Evolutionary conservation across 2,329 filamentous ascomycete species (phyloP).

Genomic region (Diaporthe amygdali): DNA sequence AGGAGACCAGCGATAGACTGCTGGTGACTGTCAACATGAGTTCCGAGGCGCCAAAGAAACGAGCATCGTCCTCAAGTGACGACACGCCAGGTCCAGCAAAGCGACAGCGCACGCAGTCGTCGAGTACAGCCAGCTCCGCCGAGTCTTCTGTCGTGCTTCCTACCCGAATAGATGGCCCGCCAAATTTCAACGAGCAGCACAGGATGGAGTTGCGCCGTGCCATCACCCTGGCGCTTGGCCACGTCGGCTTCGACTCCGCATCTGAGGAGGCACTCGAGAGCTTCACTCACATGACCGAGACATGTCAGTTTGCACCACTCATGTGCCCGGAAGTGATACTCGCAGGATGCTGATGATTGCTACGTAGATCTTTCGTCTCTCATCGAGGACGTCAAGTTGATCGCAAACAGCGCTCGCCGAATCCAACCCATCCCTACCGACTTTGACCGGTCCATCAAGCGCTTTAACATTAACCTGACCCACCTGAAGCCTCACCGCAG

Average conservation of each 20-base stretch:
- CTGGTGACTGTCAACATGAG: neutral
- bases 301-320: conserved; percentile 50
- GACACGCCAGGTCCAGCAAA: conserved; percentile 36
- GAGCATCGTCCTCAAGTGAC: conserved; percentile 38
- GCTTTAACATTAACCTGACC: conserved; percentile 56
- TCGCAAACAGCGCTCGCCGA: conserved; percentile 55
- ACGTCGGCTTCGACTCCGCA: conserved; percentile 64
- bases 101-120: conserved; percentile 33
- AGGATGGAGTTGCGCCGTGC: conserved; percentile 56
- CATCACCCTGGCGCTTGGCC: conserved; percentile 59
- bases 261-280: conserved; percentile 63
- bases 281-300: conserved; percentile 60
- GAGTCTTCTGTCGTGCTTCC: conserved; percentile 5
- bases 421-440: conserved; percentile 60
- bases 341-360: neutral
- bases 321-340: neutral
- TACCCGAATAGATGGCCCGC: conserved; percentile 16
- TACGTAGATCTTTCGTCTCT: conserved; percentile 54
- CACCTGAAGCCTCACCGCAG: conserved; percentile 62
- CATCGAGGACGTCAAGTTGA: conserved; percentile 51
- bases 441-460: conserved; percentile 58
- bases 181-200: conserved; percentile 37
- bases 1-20: neutral
- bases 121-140: conserved; percentile 20
- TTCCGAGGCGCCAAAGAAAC: conserved; percentile 34